Percentiles rank a stretch among this genome's conserved stretches.
Evolutionary conservation across 768 basidiomycete genomes (phyloP).

Genomic region (Hericium erinaceus): DNA sequence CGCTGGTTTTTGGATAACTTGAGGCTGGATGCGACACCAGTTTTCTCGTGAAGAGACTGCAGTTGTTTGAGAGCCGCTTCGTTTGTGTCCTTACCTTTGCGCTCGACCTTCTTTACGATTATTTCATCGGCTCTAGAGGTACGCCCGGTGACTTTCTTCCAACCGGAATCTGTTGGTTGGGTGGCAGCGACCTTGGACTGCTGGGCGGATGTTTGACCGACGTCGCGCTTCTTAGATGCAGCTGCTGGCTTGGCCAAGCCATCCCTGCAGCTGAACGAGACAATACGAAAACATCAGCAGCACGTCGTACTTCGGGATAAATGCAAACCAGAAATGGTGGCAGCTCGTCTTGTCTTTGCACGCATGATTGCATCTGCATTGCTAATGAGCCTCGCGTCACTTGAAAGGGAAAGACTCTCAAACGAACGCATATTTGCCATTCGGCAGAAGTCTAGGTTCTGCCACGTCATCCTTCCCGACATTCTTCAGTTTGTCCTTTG

Average conservation of each 20-base stretch:
- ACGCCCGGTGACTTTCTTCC: not conserved
- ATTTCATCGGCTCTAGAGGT: not conserved
- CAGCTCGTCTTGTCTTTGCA: slow-evolving; percentile 75
- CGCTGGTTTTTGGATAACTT: slow-evolving; percentile 8
- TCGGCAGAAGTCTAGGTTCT: slow-evolving; percentile 35
- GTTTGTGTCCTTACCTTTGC: not conserved
- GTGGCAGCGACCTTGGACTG: not conserved
- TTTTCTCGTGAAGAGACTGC: slow-evolving; percentile 10
- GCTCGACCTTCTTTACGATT: not conserved
- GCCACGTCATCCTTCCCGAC: not conserved
- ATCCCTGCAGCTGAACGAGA: slow-evolving; percentile 55
- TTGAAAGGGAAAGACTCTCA: not conserved
- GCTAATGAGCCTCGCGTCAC: not conserved
- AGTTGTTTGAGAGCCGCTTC: slow-evolving; percentile 7
- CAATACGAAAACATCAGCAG: not conserved
- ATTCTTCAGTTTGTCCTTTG: not conserved
- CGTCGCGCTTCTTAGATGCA: slow-evolving; percentile 23
- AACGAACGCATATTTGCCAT: slow-evolving; percentile 50
- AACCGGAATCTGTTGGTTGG: slow-evolving; percentile 1
- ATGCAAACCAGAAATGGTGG: slow-evolving; percentile 60
- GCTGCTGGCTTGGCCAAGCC: slow-evolving; percentile 49
- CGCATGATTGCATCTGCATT: slow-evolving; percentile 60
- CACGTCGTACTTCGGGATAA: not conserved
- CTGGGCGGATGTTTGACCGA: not conserved
- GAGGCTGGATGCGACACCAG: slow-evolving; percentile 6